Conservation (phyloP, 352 stramenopile genomes). For the Globisporangium heterothallicum region DNA sequence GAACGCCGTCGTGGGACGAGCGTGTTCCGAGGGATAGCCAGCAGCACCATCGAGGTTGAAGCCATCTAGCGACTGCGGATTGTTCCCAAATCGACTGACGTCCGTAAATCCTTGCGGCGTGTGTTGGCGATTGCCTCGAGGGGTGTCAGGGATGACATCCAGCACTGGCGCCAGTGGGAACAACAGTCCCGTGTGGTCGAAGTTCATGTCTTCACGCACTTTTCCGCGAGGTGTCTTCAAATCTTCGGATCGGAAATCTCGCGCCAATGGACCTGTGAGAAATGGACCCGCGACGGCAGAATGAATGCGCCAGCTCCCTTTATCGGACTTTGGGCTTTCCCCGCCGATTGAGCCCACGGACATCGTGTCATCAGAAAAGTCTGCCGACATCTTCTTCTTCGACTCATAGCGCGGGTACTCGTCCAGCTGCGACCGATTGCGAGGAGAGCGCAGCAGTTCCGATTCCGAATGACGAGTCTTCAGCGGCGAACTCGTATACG, state of each 20-base stretch:
- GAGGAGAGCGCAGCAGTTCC: conserved; percentile 10
- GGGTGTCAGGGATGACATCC: conserved; percentile 18
- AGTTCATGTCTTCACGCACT: conserved; percentile 20
- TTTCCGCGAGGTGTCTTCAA: conserved; percentile 26
- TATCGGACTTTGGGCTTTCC: conserved; percentile 34
- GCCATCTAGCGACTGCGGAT: conserved; percentile 13
- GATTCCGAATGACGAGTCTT: conserved; percentile 14
- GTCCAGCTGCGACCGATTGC: conserved; percentile 4
- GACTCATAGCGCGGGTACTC: conserved; percentile 13
- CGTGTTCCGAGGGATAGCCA: neutral
- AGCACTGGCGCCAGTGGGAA: conserved; percentile 32
- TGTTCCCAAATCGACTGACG: conserved; percentile 19
- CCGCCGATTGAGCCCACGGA: conserved; percentile 22
- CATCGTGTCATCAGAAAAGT: conserved; percentile 30
- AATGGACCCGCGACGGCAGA: conserved; percentile 29
- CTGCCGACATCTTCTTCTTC: conserved; percentile 15
- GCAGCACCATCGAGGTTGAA: conserved; percentile 12
- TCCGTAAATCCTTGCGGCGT: conserved; percentile 19
- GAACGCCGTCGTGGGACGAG: neutral
- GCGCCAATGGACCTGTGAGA: conserved; percentile 30
- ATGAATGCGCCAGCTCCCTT: conserved; percentile 20
- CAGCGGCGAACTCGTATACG: conserved; percentile 12
- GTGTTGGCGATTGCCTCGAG: conserved; percentile 12
- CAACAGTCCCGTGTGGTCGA: conserved; percentile 24
- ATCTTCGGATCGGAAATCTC: conserved; percentile 23